A percentile compares a stretch with the other conserved stretches of the same genome.
These are phyloP conservation scores for Climacium dendroides DNA, from an alignment of 225 moss, liverwort and hornwort genomes.

Conservation along the genomic window DNA sequence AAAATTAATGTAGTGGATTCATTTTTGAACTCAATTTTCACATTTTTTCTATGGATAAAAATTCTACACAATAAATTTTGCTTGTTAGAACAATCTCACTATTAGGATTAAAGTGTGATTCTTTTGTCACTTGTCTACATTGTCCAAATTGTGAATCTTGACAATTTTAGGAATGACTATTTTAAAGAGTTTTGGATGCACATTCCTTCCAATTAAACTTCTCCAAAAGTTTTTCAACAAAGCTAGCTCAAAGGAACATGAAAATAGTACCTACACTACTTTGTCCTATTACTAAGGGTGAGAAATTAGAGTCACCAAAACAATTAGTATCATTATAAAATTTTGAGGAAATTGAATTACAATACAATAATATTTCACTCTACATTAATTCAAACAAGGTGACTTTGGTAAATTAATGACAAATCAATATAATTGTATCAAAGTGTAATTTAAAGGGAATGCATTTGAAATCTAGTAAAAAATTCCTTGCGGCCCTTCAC, in stretches of 20 bases:
- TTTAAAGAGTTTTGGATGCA: background rate
- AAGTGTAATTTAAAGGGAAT: too few species aligned
- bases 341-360: background rate
- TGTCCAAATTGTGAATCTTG: background rate
- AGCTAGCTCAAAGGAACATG: rapidly evolving
- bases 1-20: too few species aligned
- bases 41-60: background rate
- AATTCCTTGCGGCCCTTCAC: too few species aligned
- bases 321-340: background rate
- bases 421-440: background rate
- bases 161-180: background rate
- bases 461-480: too few species aligned
- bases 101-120: rapidly evolving
- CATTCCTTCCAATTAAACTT: background rate
- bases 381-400: background rate
- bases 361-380: background rate
- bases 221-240: rapidly evolving
- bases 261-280: rapidly evolving
- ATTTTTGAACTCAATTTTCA: background rate
- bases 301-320: background rate
- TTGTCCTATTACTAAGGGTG: background rate
- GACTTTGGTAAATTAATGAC: background rate
- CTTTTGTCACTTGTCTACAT: rapidly evolving
- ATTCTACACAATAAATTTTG: rapidly evolving
- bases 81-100: rapidly evolving